Base-by-base conservation (phyloP, 2,329 filamentous ascomycete genomes). In the Ophiostoma montium region DNA sequence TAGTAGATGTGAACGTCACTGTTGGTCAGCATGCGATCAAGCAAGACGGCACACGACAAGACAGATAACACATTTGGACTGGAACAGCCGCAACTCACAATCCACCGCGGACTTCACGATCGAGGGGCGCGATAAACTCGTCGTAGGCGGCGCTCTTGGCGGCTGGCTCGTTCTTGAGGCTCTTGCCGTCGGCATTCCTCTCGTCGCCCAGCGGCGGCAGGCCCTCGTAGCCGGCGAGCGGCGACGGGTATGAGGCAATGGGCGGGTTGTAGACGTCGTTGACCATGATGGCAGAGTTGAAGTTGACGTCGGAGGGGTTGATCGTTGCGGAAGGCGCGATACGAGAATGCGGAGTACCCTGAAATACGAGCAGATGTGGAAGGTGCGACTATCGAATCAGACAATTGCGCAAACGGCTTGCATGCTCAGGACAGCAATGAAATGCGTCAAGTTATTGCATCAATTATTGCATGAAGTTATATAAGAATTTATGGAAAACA, bases 1-100 rank as follows among this genome's bases (percentile, higher is more conserved):
- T 87, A 86, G 66, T 95, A 95, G 57, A 95, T 80, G 63, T 95
- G 88, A 15, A 94, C 66, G 61, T 95, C 88, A 56, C 75, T 80
- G 48, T 16, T 7, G 18, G 35, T 33, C 13, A 13, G 41, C 16
- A 9, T 4, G 16, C n/a, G n/a, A n/a, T n/a, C n/a, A n/a, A n/a
- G n/a, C n/a, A n/a, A n/a, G 5, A 27, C 23, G 23, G 23, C 23
- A n/a, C n/a, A n/a, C n/a, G n/a, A n/a, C n/a, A n/a, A n/a, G n/a
- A n/a, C n/a, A n/a, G n/a, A n/a, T n/a, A n/a, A n/a, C n/a, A n/a
- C n/a, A n/a, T n/a, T n/a, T n/a, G n/a, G n/a, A n/a, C n/a, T n/a
- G n/a, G n/a, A n/a, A n/a, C n/a, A n/a, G n/a, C n/a, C n/a, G n/a
- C n/a, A n/a, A 67, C 73, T 62, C 54, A 80, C 76, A 95, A 95